These are phyloP conservation scores for Tetragonia tetragonoides DNA, from an alignment of 148 eudicot species.

Conservation along the genomic window DNA sequence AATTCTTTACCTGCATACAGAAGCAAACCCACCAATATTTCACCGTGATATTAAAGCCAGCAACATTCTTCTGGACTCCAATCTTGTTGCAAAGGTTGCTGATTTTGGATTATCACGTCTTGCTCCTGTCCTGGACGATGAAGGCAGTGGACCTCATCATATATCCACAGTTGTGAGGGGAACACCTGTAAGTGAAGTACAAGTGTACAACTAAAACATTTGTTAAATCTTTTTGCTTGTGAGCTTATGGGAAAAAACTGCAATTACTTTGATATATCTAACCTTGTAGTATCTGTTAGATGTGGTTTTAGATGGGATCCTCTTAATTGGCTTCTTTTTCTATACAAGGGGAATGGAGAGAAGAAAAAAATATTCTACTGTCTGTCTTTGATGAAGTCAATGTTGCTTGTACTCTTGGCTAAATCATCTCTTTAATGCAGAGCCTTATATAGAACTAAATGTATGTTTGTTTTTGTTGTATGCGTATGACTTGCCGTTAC, in stretches of 20 bases:
- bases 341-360: background rate
- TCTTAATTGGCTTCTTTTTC: background rate
- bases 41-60: constrained; percentile 89
- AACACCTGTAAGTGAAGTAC: constrained; percentile 66
- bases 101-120: constrained; percentile 91
- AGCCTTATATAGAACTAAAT: background rate
- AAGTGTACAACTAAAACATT: background rate
- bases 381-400: background rate
- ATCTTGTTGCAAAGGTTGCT: constrained; percentile 77
- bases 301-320: background rate
- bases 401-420: background rate
- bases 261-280: background rate
- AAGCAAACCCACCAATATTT: constrained; percentile 89
- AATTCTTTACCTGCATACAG: constrained; percentile 83
- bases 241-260: background rate
- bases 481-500: background rate
- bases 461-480: background rate
- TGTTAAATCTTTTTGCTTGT: background rate
- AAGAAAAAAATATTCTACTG: background rate
- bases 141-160: constrained; percentile 48
- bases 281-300: background rate
- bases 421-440: background rate
- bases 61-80: constrained; percentile 75
- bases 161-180: constrained; percentile 88
- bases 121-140: constrained; percentile 72